phyloP scores from a whole-genome alignment of 352 stramenopile genomes.

The Globisporangium camurandrum region DNA sequence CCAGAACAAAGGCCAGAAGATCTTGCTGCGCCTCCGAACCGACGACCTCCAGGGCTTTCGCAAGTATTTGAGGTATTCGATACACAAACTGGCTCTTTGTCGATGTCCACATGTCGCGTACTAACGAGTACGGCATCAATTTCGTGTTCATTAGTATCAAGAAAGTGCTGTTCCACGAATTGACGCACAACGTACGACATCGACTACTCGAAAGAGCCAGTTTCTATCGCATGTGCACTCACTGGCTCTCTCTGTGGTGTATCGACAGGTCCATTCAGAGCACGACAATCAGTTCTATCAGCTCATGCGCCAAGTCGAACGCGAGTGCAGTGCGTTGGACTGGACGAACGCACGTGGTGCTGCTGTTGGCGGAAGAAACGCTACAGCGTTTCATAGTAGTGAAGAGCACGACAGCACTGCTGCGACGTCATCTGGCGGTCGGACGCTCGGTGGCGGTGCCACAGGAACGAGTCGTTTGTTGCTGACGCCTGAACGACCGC shows the following conservation, averaged over 20 bases:
- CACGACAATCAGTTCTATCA: slow-evolving; percentile 79
- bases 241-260: background rate
- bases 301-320: slow-evolving; percentile 73
- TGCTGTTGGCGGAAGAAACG: slow-evolving; percentile 22
- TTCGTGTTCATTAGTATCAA: slow-evolving; percentile 52
- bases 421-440: slow-evolving; percentile 9
- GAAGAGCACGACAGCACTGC: background rate
- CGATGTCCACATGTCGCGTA: too few relatives aligned
- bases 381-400: background rate
- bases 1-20: slow-evolving; percentile 93
- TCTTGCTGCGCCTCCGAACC: slow-evolving; percentile 90
- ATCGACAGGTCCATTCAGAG: slow-evolving; percentile 50
- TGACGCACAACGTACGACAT: slow-evolving; percentile 87
- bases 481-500: background rate
- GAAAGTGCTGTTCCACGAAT: slow-evolving; percentile 93
- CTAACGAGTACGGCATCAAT: too few relatives aligned
- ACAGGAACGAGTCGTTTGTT: slow-evolving; percentile 24
- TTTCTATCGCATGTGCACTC: background rate
- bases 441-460: slow-evolving; percentile 32
- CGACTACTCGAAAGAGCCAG: background rate
- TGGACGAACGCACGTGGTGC: slow-evolving; percentile 45
- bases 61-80: slow-evolving; percentile 62
- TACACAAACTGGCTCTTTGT: too few relatives aligned
- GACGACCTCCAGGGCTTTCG: slow-evolving; percentile 92
- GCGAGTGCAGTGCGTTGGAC: slow-evolving; percentile 62